Evolutionary conservation across 2,329 filamentous ascomycete genomes (phyloP), one percentile per base, ranked within the genome.

Genomic region (Dothiorella sarmentorum): DNA sequence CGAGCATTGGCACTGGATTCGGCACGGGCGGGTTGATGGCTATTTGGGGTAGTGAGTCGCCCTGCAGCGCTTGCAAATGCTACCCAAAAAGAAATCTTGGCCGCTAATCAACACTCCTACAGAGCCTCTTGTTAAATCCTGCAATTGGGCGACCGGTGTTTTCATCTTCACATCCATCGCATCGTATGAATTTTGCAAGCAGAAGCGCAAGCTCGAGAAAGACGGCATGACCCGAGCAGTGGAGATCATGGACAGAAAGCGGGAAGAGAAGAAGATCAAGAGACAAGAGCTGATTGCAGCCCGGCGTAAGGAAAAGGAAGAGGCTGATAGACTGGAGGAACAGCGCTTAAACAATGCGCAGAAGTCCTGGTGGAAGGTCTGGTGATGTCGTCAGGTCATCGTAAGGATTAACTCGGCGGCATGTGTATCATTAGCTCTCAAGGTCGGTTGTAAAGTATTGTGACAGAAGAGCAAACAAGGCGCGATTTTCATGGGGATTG

Each of bases 151-250:
- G 0, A 91, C 94, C 5, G 89, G 86, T 6, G 80, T 85, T 33
- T 96, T 94, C 71, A 79, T 87, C 22, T 70, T 88, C 18, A 83
- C 82, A 6, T 86, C 88, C n/a, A 78, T 88, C 45, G 80, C 82
- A 27, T 87, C 87, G 52, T 94, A 91, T 75, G 90, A 97, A 74
- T 91, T 88, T 68, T 97, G 93, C 75, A 86, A 91, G 68, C 86
- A 86, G 64, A 82, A 83, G 62, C 82, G 91, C 60, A 80, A 83
- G 47, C 81, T 87, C 61, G 93, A 97, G 74, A 84, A 87, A 66
- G 84, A 86, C 62, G 88, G 90, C 62, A 93, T 99, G 86, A 88
- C 89, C 71, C 81, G 91, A 63, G 89, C 89, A 3, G 87, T 96
- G 58, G 90, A 96, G 69, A 84, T 94, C 60, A 87, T 93, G 72